Evolutionary conservation across 495 filamentous ascomycete genomes (phyloP).

Genomic region (Lineolata rhizophorae): DNA sequence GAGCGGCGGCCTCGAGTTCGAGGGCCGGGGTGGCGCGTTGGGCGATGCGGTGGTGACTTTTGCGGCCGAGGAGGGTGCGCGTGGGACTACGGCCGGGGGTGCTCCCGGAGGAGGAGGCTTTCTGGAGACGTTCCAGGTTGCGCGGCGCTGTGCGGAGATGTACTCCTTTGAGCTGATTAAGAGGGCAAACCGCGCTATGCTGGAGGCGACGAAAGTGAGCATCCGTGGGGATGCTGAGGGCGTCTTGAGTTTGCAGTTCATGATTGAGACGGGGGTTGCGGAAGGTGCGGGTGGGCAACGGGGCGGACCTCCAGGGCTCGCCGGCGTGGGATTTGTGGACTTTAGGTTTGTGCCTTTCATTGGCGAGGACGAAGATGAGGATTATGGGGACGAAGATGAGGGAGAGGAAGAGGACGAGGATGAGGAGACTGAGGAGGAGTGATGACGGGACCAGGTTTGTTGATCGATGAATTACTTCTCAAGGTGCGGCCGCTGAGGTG

Average conservation of each 20-base stretch:
- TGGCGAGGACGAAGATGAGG: conserved; percentile 33
- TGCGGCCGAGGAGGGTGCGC: too few species aligned
- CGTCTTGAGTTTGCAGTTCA: conserved; percentile 85
- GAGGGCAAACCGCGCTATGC: conserved; percentile 70
- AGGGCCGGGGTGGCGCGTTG: too few species aligned
- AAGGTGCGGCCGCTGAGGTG: too few species aligned
- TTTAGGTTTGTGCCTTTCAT: conserved; percentile 56
- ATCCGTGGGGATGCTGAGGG: conserved; percentile 70
- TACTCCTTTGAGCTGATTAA: conserved; percentile 77
- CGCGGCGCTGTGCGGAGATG: conserved; percentile 27
- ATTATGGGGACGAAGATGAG: conserved; percentile 17
- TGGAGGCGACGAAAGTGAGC: conserved; percentile 75
- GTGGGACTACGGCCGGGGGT: too few species aligned
- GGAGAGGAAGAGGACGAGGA: conserved; percentile 14
- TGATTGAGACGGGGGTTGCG: conserved; percentile 55
- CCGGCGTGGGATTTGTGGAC: conserved; percentile 46
- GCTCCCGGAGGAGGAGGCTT: conserved; percentile 30
- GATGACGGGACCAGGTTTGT: neutral
- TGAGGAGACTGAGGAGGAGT: conserved; percentile 2
- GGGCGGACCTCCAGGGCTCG: too few species aligned
- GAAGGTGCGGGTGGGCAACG: too few species aligned
- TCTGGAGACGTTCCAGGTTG: conserved; percentile 54
- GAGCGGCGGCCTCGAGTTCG: too few species aligned
- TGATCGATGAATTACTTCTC: neutral
- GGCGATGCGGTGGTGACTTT: too few species aligned